Base-by-base conservation (phyloP, 2,329 filamentous ascomycete species). In the Colletotrichum zoysiae region DNA sequence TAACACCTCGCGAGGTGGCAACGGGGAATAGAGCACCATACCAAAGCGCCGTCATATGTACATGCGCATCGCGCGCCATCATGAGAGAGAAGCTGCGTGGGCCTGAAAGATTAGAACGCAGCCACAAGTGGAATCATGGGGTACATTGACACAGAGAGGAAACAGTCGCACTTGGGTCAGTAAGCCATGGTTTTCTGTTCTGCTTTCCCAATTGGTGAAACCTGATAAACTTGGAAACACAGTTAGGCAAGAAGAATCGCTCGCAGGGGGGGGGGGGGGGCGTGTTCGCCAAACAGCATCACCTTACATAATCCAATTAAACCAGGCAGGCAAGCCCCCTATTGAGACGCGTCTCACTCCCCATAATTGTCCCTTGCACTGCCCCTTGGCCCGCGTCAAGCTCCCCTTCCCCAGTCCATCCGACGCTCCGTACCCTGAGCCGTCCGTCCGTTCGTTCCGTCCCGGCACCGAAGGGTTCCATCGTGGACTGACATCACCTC, bases 21-120 rank as follows among this genome's bases (percentile, higher is more conserved):
- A 62, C 14, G 61, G n/a, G 57, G 48, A 30, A 18, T 11, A n/a
- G 16, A 7, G 18, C 35, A 14, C 12, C 65, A 38, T 74, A 83
- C 82, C 80, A 82, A 71, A 82, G 71, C 65, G 79, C 78, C 61
- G 81, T 79, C 71, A 82, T 74, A 70, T 79, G 79, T 67, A 79
- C 73, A 67, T 78, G 77, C 51, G 76, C 77, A 76, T 80, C 77
- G 74, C 76, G 76, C 74, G 79, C 76, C 78, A 80, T 80, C 67
- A 66, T 57, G 53, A 50, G 16, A 38, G 11, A 57, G 40, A 35
- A 40, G 12, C 50, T 18, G 38, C 16, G 53, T 14, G 11, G 63
- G 53, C 58, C 44, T 35, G 26, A 20, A 7, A n/a, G 26, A 44
- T 66, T 66, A 50, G 20, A 46, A 38, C 30, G 40, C 40, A 59